These are phyloP conservation scores for Saccharum spontaneum DNA, from an alignment of 176 grass and related monocot genomes.

Conservation along the genomic window DNA sequence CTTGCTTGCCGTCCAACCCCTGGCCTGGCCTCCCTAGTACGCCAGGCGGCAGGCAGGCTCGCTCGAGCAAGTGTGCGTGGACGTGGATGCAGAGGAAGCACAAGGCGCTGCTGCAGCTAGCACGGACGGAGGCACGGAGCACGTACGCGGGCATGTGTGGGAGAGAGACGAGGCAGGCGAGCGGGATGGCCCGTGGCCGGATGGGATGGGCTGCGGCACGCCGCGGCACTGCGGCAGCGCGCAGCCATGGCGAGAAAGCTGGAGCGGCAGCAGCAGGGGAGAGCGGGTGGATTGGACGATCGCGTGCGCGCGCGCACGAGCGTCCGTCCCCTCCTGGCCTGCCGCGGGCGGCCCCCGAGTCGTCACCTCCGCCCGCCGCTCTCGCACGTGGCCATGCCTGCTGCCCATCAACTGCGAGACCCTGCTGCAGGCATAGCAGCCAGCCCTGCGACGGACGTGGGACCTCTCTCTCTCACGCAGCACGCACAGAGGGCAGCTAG, in stretches of 20 bases:
- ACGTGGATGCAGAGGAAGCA: background rate
- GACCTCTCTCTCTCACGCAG: too few species aligned
- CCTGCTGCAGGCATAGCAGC: background rate
- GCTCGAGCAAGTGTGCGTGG: background rate
- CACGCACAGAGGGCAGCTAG: conserved; percentile 4
- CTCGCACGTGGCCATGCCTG: conserved; percentile 64
- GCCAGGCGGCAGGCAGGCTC: too few species aligned
- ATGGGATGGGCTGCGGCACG: conserved; percentile 10
- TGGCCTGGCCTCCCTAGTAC: too few species aligned
- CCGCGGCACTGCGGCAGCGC: background rate
- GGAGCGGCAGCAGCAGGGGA: conserved; percentile 8
- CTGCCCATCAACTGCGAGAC: conserved; percentile 22
- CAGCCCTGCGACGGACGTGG: too few species aligned
- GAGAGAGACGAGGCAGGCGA: background rate
- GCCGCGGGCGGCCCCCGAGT: conserved; percentile 16
- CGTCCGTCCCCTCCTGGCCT: conserved; percentile 2
- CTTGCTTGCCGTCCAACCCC: conserved; percentile 44
- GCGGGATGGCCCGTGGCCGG: too few species aligned
- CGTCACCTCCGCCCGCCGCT: conserved; percentile 75
- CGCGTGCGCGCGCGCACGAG: conserved; percentile 97
- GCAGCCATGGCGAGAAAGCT: conserved; percentile 23
- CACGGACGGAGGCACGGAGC: background rate
- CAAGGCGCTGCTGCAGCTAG: background rate
- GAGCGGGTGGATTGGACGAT: conserved; percentile 49
- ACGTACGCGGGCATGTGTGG: background rate